A percentile compares a stretch with the other conserved stretches of the same genome.
These are phyloP conservation scores for Cryptosporidium baileyi DNA, from an alignment of 169 alveolate species.

Conservation along the genomic window DNA sequence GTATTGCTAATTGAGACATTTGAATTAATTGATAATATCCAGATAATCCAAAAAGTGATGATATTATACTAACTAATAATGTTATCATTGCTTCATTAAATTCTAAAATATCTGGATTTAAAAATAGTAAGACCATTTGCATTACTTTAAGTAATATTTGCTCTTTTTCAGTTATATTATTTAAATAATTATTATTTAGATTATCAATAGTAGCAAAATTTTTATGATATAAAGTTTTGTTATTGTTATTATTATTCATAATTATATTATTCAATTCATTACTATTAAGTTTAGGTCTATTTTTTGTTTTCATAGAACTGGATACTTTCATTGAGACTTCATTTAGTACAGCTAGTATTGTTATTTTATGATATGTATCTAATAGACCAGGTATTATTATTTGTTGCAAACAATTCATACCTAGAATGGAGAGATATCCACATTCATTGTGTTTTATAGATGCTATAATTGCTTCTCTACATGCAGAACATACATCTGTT, in stretches of 20 bases:
- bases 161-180: slow-evolving; percentile 23
- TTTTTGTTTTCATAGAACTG: background rate
- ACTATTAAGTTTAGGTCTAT: background rate
- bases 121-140: slow-evolving; percentile 32
- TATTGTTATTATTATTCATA: background rate
- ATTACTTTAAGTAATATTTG: slow-evolving; percentile 50
- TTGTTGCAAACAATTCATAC: slow-evolving; percentile 59
- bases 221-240: background rate
- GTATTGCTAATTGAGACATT: slow-evolving; percentile 52
- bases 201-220: background rate
- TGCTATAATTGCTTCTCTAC: slow-evolving; percentile 56
- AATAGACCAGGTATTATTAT: slow-evolving; percentile 54
- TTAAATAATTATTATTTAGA: background rate
- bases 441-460: slow-evolving; percentile 18
- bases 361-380: slow-evolving; percentile 52
- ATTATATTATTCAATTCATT: background rate
- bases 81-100: slow-evolving; percentile 54
- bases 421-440: slow-evolving; percentile 6
- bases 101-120: slow-evolving; percentile 48
- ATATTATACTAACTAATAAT: slow-evolving; percentile 27
- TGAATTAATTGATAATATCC: slow-evolving; percentile 46
- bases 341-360: slow-evolving; percentile 47
- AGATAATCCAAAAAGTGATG: slow-evolving; percentile 12
- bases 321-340: slow-evolving; percentile 39
- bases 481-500: slow-evolving; percentile 59